Base-by-base conservation (phyloP, 148 eudicot species). In the Amaranthus palmeri region DNA sequence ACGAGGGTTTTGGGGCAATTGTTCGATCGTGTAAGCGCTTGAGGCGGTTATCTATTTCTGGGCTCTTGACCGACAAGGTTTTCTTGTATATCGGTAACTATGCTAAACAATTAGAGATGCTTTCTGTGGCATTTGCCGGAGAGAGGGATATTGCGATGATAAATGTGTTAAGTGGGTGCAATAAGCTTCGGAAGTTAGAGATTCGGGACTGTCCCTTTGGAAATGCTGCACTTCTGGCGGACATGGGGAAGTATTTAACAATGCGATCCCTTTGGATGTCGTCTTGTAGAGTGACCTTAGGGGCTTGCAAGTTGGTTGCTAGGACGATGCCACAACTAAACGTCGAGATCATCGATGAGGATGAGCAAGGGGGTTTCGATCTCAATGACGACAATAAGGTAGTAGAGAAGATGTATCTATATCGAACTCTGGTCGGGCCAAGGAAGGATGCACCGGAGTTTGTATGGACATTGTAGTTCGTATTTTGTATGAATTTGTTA, bases 241-340 rank as follows among this genome's bases (percentile, higher is more conserved):
- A 87, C 84, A 72, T 85, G 69, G 90, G 87, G 78, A 88, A 87
- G 98, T 88, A 88, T 79, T 93, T 86, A 63, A 85, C 96, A 85
- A 88, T 90, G 96, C 88, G 92, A 86, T 92, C 96, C 90, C 97
- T 90, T 90, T 90, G 93, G 97, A 92, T 90, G 92, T 90, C 92
- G 74, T 86, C 90, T 65, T 88, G 98, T 73, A 83, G 86, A 74
- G 86, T 90, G 72, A 92, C 93, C 54, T 76, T 85, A 11, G 92
- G 84, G 74, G 97, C 88, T 25, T 92, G 92, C 86, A 90, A 82
- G 84, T 63, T 76, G 41, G 86, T 92, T 0, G 90, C 96, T 0
- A 72, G 76, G 88, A 86, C 78, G 83, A 92, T 86, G 97, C 88
- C 87, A 0, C 79, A 78, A 58, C 78, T 92, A 9, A 92, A 92